Evolutionary conservation across 2,329 filamentous ascomycete species (phyloP), one percentile per base, ranked within the genome.

Genomic region (Ascochyta rabiei): DNA sequence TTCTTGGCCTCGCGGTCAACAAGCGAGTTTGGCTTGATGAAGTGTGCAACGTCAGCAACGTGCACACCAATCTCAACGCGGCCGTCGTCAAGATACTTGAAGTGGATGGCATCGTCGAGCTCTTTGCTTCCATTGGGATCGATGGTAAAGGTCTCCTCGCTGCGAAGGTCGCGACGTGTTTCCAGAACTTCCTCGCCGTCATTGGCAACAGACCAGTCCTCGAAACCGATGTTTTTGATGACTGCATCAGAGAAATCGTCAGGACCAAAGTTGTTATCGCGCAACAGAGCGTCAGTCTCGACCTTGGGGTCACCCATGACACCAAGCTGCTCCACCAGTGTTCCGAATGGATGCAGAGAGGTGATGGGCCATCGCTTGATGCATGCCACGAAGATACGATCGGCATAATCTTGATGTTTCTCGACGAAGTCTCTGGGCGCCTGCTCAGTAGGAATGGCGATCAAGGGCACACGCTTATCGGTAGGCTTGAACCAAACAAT

Each of bases 401-500:
- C 96, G 53, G 93, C 92, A 69, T 98, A 99, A 26, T 97, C 91
- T 75, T 96, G 91, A 75, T 99, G 95, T 77, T 95, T 96, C 81
- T 99, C 95, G 24, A 99, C 95, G 69, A 99, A 99, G 78, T 98
- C 95, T 31, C 92, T 89, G 18, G 95, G 95, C 8, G 95, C 95
- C 78, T 99, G 95, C 76, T 99, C 95, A 3, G 95, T 99, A 1
- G 95, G 95, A 62, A 99, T 99, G 48, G 95, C 95, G 76, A 99
- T 99, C 63, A 99, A 82, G 44, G 95, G 95, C 42, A 99, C 95
- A 72, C 95, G 91, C 85, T 99, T 98, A 79, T 99, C 95, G 1
- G 95, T 99, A 54, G 95, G 95, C 82, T 99, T 99, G 82, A 99
- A 99, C 95, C 95, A 99, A 37, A 99, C 95, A 78, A 99, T 99